Evolutionary conservation across 2,329 filamentous ascomycete genomes (phyloP).

Genomic region (Juglanconis oblonga): DNA sequence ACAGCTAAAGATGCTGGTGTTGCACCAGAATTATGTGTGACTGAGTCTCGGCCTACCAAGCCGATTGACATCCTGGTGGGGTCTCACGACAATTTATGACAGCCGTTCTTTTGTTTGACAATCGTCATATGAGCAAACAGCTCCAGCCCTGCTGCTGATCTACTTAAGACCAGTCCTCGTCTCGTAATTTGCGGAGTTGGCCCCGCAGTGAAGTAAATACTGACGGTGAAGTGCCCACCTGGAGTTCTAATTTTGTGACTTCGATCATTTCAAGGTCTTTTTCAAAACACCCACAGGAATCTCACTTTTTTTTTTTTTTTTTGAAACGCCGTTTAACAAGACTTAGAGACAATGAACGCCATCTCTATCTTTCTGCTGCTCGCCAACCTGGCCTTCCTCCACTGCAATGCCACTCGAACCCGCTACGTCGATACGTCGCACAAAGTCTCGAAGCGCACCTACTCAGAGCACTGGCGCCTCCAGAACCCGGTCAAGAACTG

Average conservation of each 20-base stretch:
- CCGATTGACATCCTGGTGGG: neutral
- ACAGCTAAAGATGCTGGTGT: neutral
- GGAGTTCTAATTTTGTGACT: neutral
- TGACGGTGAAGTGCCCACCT: neutral
- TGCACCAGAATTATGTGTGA: neutral
- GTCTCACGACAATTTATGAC: neutral
- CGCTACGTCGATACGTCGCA: neutral
- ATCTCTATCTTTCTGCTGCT: neutral
- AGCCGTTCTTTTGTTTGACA: neutral
- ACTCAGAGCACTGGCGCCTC: conserved; percentile 7
- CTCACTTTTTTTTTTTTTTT: neutral
- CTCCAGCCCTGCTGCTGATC: neutral
- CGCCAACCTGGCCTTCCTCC: neutral
- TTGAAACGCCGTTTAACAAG: neutral
- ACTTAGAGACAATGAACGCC: neutral
- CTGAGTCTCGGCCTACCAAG: neutral
- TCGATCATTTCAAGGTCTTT: neutral
- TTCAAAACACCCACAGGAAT: neutral
- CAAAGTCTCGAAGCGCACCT: neutral
- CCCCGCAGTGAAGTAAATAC: neutral
- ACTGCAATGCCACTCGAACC: neutral
- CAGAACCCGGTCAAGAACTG: conserved; percentile 9
- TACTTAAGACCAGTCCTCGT: neutral
- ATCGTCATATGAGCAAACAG: neutral
- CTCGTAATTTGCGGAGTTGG: neutral